Conservation (phyloP, 192 early-diverging fungal species). For the Backusella psychrophila region DNA sequence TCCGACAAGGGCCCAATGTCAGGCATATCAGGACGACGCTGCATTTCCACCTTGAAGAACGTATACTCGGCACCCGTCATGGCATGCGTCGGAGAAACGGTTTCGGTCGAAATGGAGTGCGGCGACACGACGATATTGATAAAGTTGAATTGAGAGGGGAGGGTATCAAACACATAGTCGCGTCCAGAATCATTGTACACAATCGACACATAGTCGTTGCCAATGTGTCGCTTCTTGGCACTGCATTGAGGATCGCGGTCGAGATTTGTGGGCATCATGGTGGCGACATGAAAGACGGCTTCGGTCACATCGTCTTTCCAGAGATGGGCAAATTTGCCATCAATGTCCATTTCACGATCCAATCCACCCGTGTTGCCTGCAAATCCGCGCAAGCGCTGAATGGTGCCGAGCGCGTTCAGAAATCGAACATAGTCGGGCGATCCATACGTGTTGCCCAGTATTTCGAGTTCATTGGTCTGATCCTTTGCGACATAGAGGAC, state of each 20-base stretch:
- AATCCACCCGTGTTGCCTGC: slow-evolving; percentile 81
- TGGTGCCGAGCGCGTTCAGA: slow-evolving; percentile 74
- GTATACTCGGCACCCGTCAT: slow-evolving; percentile 36
- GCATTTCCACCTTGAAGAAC: slow-evolving; percentile 60
- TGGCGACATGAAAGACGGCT: slow-evolving; percentile 91
- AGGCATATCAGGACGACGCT: slow-evolving; percentile 76
- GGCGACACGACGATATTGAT: slow-evolving; percentile 94
- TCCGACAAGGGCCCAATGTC: slow-evolving; percentile 78
- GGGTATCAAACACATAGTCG: slow-evolving; percentile 83
- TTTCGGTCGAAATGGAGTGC: slow-evolving; percentile 29
- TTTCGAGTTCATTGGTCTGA: slow-evolving; percentile 83
- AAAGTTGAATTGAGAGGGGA: slow-evolving; percentile 94
- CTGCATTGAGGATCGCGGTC: slow-evolving; percentile 76
- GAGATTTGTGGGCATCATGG: slow-evolving; percentile 86
- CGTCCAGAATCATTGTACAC: slow-evolving; percentile 90
- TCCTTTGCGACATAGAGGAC: slow-evolving; percentile 87
- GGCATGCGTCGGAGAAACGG: slow-evolving; percentile 6
- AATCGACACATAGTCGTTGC: slow-evolving; percentile 95
- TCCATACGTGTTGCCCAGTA: slow-evolving; percentile 84
- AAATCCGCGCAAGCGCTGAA: slow-evolving; percentile 58
- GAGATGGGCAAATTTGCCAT: slow-evolving; percentile 82
- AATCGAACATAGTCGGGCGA: slow-evolving; percentile 88
- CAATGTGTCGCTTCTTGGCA: slow-evolving; percentile 93
- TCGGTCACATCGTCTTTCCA: slow-evolving; percentile 84
- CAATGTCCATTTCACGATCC: slow-evolving; percentile 77